phyloP scores from a whole-genome alignment of 2,329 filamentous ascomycete species.

The Bipolaris sorokiniana region DNA sequence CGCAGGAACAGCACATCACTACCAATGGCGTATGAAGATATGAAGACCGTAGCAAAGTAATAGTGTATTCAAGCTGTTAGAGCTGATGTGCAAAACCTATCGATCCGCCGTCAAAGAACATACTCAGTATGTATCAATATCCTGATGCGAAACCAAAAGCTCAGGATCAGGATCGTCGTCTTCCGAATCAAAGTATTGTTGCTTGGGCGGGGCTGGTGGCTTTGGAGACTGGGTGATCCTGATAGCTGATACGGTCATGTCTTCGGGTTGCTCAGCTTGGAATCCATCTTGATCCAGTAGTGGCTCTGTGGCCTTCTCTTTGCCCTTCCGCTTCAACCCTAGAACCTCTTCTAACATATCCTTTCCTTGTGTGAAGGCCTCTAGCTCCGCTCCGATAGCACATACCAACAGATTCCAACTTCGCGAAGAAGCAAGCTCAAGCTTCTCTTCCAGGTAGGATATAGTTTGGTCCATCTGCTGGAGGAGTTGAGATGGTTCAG shows the following conservation, averaged over 20 bases:
- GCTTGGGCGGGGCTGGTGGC: conserved; percentile 35
- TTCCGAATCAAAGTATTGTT: conserved; percentile 48
- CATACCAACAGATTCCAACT: conserved; percentile 78
- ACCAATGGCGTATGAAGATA: neutral
- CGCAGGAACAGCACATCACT: neutral
- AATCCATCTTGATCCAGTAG: conserved; percentile 30
- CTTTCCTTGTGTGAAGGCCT: conserved; percentile 68
- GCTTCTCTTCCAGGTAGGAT: conserved; percentile 59
- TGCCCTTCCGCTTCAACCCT: conserved; percentile 35
- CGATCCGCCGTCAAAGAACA: neutral
- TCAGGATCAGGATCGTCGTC: conserved; percentile 57
- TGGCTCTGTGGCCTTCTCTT: conserved; percentile 31
- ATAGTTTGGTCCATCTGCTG: conserved; percentile 64
- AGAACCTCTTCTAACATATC: conserved; percentile 58
- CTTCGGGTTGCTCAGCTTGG: conserved; percentile 26
- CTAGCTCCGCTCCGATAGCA: conserved; percentile 75
- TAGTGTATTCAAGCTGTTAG: neutral
- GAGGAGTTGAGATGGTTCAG: conserved; percentile 27
- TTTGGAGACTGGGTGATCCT: conserved; percentile 39
- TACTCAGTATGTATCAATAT: conserved; percentile 46
- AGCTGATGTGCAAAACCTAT: neutral
- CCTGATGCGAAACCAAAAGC: conserved; percentile 56
- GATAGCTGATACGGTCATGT: conserved; percentile 41
- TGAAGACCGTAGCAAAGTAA: neutral
- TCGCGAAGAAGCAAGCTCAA: conserved; percentile 63